These are phyloP conservation scores for Kernera saxatilis DNA, from an alignment of 345 rosid genomes.

Conservation along the genomic window DNA sequence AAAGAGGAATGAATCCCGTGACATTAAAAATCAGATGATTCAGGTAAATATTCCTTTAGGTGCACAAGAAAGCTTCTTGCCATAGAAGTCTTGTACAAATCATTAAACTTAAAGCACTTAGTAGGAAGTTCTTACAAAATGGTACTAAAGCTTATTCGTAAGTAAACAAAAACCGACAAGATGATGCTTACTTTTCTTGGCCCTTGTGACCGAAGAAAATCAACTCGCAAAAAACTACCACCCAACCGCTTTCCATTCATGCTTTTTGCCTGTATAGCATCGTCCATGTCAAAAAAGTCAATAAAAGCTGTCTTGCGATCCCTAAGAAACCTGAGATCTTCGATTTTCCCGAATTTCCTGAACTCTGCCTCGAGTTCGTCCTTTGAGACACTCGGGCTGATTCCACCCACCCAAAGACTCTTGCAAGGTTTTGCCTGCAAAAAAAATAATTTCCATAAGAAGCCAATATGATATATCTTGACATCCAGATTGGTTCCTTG, in stretches of 20 bases:
- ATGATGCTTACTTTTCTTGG: constrained; percentile 62
- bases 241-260: constrained; percentile 77
- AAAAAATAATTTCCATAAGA: constrained; percentile 9
- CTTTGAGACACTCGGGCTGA: constrained; percentile 54
- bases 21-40: neutral
- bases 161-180: neutral
- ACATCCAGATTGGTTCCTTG: neutral
- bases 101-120: neutral
- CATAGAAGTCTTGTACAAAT: neutral
- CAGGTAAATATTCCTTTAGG: neutral
- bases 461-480: neutral
- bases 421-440: constrained; percentile 80
- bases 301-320: constrained; percentile 75
- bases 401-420: constrained; percentile 90
- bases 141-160: neutral
- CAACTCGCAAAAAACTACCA: constrained; percentile 82
- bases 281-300: constrained; percentile 61
- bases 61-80: neutral
- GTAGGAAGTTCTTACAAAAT: neutral
- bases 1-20: neutral
- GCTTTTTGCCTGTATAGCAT: constrained; percentile 71
- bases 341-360: constrained; percentile 67
- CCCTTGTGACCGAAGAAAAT: constrained; percentile 71
- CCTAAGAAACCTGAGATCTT: constrained; percentile 67
- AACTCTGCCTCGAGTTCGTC: constrained; percentile 73